Evolutionary conservation across 805 yeast species (phyloP).

Genomic region (Myxozyma udenii): DNA sequence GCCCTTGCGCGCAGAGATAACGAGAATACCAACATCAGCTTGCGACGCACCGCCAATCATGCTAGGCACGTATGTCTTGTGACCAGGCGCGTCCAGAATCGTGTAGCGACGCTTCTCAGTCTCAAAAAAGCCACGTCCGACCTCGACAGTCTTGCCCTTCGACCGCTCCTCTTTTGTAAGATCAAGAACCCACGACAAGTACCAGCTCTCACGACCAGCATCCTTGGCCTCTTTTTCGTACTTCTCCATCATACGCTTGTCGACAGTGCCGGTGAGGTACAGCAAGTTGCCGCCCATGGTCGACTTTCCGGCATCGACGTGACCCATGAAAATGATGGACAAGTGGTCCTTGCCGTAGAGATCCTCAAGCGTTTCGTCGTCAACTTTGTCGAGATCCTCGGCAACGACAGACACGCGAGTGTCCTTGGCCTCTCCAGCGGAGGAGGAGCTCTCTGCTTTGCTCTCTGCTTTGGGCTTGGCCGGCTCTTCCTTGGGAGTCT

Average conservation of each 20-base stretch:
- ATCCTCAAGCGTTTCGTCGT: slow-evolving; percentile 83
- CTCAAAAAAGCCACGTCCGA: slow-evolving; percentile 96
- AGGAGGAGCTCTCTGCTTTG: slow-evolving; percentile 1
- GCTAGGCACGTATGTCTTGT: slow-evolving; percentile 96
- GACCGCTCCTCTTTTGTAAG: slow-evolving; percentile 98
- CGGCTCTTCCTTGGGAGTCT: slow-evolving; percentile 11
- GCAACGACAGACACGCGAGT: slow-evolving; percentile 48
- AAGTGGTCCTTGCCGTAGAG: slow-evolving; percentile 97
- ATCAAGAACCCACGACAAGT: slow-evolving; percentile 98
- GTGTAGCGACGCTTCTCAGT: slow-evolving; percentile 98
- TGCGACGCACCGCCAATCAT: slow-evolving; percentile 99
- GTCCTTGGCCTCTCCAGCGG: slow-evolving; percentile 20
- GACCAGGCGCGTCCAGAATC: slow-evolving; percentile 98
- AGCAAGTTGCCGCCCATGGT: slow-evolving; percentile 99
- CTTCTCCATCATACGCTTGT: slow-evolving; percentile 96
- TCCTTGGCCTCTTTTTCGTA: slow-evolving; percentile 98
- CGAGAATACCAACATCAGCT: slow-evolving; percentile 97
- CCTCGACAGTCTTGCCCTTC: slow-evolving; percentile 99
- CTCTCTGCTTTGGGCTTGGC: slow-evolving; percentile 15
- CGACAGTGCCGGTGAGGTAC: slow-evolving; percentile 93
- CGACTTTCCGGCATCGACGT: slow-evolving; percentile 98
- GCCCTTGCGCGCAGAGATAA: slow-evolving; percentile 97
- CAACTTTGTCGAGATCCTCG: slow-evolving; percentile 77
- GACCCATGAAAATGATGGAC: slow-evolving; percentile 98
- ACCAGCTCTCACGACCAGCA: slow-evolving; percentile 99